A percentile compares a stretch with the other conserved stretches of the same genome.
Evolutionary conservation across 345 rosid genomes (phyloP).

Genomic region (Linum trigynum): DNA sequence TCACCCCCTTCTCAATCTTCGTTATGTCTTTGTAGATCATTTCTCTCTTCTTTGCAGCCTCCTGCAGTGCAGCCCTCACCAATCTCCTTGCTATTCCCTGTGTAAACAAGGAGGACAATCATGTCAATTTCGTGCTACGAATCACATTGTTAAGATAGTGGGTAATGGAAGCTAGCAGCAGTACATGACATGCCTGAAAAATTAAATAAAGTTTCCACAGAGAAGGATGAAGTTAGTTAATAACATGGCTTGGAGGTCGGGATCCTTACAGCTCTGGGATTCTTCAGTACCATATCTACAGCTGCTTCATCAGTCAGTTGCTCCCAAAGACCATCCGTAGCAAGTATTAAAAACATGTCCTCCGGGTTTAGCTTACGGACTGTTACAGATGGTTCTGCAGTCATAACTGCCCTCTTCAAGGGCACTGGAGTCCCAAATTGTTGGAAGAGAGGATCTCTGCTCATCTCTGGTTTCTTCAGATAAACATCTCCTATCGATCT

Average conservation of each 20-base stretch:
- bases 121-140: background rate
- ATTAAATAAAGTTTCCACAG: background rate
- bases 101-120: background rate
- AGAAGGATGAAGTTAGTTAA: too few relatives aligned
- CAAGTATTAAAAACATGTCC: constrained; percentile 40
- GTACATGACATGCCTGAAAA: background rate
- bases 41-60: constrained; percentile 53
- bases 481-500: constrained; percentile 48
- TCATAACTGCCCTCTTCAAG: constrained; percentile 35
- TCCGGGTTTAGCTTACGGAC: constrained; percentile 27
- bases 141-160: background rate
- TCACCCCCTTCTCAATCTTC: constrained; percentile 32
- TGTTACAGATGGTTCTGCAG: constrained; percentile 43
- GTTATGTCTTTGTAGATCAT: constrained; percentile 36
- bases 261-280: constrained; percentile 32
- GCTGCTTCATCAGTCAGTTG: constrained; percentile 42
- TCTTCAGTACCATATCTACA: constrained; percentile 30
- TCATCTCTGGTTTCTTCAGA: constrained; percentile 43
- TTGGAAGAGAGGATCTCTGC: constrained; percentile 23
- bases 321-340: constrained; percentile 59
- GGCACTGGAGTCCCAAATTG: constrained; percentile 31
- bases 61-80: constrained; percentile 43
- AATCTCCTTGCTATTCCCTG: constrained; percentile 53
- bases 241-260: background rate
- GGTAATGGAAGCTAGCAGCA: too few relatives aligned